Evolutionary conservation across 441 rosid species (phyloP).

Genomic region (Aleurites moluccanus): DNA sequence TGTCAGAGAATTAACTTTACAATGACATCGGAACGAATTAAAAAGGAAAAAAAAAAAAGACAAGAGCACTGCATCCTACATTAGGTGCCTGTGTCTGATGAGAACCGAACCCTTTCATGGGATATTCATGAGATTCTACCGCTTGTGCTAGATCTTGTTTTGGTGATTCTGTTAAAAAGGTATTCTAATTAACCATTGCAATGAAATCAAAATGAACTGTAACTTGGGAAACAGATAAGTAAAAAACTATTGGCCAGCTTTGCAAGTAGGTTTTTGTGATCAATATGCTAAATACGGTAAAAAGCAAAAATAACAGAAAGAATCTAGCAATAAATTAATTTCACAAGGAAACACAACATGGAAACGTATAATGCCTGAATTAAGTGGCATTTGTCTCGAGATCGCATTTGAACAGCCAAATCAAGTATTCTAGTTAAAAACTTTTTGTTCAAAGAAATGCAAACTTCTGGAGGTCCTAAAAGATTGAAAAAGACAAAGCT

Average conservation of each 20-base stretch:
- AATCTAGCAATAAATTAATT: not conserved
- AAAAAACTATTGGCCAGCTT: not conserved
- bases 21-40: constrained; percentile 8
- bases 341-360: not conserved
- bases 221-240: not conserved
- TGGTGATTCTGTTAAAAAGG: constrained; percentile 53
- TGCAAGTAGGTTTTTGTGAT: not conserved
- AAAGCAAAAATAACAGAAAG: not conserved
- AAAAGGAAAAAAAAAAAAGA: not conserved
- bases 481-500: not conserved
- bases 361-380: not conserved
- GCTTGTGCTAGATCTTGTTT: constrained; percentile 49
- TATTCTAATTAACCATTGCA: not conserved
- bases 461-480: not conserved
- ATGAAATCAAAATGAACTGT: not conserved
- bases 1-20: constrained; percentile 18
- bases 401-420: not conserved
- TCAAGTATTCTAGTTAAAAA: not conserved
- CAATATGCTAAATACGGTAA: not conserved
- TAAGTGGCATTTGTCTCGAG: not conserved
- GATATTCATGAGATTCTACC: constrained; percentile 46
- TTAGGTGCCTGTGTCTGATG: constrained; percentile 45
- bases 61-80: constrained; percentile 27
- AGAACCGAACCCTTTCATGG: constrained; percentile 45
- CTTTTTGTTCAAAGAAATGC: not conserved